phyloP scores from a whole-genome alignment of 169 alveolate genomes.

The Babesia divergens region DNA sequence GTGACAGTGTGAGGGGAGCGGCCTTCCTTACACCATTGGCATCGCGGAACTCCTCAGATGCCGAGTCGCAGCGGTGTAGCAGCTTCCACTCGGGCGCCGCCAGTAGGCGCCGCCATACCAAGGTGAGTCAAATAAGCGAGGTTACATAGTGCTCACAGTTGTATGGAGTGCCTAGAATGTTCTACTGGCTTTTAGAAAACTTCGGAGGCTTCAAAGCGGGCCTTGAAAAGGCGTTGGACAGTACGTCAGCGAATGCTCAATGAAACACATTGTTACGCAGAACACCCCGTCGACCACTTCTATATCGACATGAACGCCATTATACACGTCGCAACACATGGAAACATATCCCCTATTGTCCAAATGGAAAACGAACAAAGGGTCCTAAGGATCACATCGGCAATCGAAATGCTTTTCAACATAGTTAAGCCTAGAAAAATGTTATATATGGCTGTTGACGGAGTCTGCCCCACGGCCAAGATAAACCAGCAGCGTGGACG shows the following conservation, averaged over 20 bases:
- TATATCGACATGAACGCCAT: conserved; percentile 65
- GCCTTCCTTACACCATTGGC: conserved; percentile 14
- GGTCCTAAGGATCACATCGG: conserved; percentile 47
- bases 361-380: conserved; percentile 61
- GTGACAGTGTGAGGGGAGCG: background rate
- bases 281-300: conserved; percentile 43
- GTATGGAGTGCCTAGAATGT: conserved; percentile 60
- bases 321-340: conserved; percentile 64
- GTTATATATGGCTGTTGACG: conserved; percentile 96
- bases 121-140: background rate
- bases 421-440: conserved; percentile 92
- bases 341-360: conserved; percentile 38
- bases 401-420: conserved; percentile 36
- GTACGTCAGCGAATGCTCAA: background rate
- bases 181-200: conserved; percentile 57
- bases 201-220: conserved; percentile 28
- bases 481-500: conserved; percentile 97
- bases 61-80: background rate
- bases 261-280: background rate
- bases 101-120: background rate
- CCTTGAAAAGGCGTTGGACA: conserved; percentile 15
- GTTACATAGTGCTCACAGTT: conserved; percentile 1
- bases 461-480: conserved; percentile 99
- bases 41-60: background rate
- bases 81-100: background rate